Base-by-base conservation (phyloP, 345 rosid genomes). In the Salix koriyanagi region DNA sequence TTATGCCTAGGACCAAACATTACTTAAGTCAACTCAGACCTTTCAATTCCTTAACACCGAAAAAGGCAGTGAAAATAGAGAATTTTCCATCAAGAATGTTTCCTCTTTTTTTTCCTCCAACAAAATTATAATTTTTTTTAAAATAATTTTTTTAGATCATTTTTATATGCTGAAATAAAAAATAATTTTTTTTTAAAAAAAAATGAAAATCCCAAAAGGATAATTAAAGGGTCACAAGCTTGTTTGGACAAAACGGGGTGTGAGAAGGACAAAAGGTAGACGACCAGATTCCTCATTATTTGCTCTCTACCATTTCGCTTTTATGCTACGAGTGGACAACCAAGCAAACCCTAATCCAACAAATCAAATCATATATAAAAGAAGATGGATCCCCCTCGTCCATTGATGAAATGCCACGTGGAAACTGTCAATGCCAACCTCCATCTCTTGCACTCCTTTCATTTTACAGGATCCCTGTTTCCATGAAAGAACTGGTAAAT, bases 381-480 rank as follows among this genome's bases (percentile, higher is more conserved):
- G 44, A 37, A 9, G 46, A 30, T 67, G 42, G 56, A 76, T 76
- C 73, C 67, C 26, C 73, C 67, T 39, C 18, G 58, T 26, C 78
- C 78, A 68, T 70, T 56, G 19, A 39, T 12, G 36, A 18, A 64
- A 32, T 1, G 74, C 32, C 79, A 36, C 15, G 48, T 60, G 79
- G 58, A 19, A 58, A 54, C 5, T 15, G n/a, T 36, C 21, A 30
- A 19, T 2, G 18, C 26, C 16, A 7, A 18, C 64, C 42, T 54
- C 66, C 48, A 34, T 30, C 42, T 21, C 42, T 65, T 60, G 34
- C 60, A 42, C 71, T 52, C 19, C 36, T 37, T 28, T 6, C 65
- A 1, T 48, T 66, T 36, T 36, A 46, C 37, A 56, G 46, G 19
- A 2, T 76, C 60, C 78, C 54, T 44, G 14, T 25, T 23, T 70